Base-by-base conservation (phyloP, 2,329 filamentous ascomycete species). In the Sphaceloma murrayae region DNA sequence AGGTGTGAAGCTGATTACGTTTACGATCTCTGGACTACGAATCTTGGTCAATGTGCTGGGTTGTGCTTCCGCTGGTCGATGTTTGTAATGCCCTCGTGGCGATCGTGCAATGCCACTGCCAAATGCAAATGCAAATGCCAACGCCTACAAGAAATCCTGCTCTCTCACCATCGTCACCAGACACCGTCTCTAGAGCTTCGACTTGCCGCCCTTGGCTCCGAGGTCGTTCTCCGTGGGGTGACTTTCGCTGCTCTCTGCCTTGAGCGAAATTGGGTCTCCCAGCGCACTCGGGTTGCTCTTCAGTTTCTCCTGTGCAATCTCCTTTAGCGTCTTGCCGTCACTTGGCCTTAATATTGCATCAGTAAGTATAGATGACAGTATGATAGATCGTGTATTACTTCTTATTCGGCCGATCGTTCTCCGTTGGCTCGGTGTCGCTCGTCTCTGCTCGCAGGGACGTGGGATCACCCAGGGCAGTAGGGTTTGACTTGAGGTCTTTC, bases 371-470 rank as follows among this genome's bases (percentile, higher is more conserved):
- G 19, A 4, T 17, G 10, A 13, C 6, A n/a, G 16, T 10, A 18
- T 3, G 6, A 9, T 22, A 9, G 18, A 18, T 3, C 3, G 14
- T 7, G 14, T 13, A 34, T 21, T 26, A 24, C 40, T 18, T 26
- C 44, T 50, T 50, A 39, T 50, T 50, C 19, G 48, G 48, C 11
- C 46, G 31, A 19, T 58, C 56, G 2, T 54, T 43, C 5, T 56
- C 49, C 2, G 55, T 58, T 2, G 56, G 56, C 17, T 53, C 45
- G 7, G 47, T 57, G 33, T 57, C 45, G n/a, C 53, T 53, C 3
- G 57, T 62, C 49, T 63, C 60, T 5, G 60, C 58, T 46, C 60
- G 60, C 8, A 63, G 49, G 3, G 52, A 57, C 6, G 62, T 57
- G 3, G 60, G 60, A 43, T 63, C 60, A 27, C 60, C 60, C n/a